phyloP scores from a whole-genome alignment of 176 grass and related monocot genomes.

The Eremochloa ophiuroides region DNA sequence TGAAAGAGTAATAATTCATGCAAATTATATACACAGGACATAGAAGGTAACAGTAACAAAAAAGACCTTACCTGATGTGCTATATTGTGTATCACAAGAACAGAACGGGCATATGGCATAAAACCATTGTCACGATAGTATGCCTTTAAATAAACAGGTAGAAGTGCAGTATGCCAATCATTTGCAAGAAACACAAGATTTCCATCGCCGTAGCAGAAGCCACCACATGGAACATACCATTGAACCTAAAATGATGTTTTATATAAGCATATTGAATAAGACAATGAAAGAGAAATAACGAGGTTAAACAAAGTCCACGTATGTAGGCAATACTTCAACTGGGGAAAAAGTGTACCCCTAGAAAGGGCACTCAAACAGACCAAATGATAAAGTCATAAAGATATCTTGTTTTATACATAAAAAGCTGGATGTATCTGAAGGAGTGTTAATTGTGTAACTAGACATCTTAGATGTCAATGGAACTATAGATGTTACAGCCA shows the following conservation, averaged over 20 bases:
- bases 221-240: constrained; percentile 93
- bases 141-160: constrained; percentile 93
- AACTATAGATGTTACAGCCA: neutral
- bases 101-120: constrained; percentile 77
- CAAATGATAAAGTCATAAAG: neutral
- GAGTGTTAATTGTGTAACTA: neutral
- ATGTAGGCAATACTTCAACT: neutral
- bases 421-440: neutral
- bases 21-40: constrained; percentile 4
- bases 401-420: neutral
- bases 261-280: constrained; percentile 9
- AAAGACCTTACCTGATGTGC: constrained; percentile 70
- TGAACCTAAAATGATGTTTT: constrained; percentile 58
- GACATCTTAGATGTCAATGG: neutral
- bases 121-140: constrained; percentile 81
- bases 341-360: neutral
- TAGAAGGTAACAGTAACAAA: neutral
- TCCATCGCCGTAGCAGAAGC: constrained; percentile 82
- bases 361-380: neutral
- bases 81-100: constrained; percentile 97
- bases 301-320: neutral
- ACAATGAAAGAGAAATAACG: neutral
- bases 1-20: neutral
- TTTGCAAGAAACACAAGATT: constrained; percentile 95
- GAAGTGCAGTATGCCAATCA: constrained; percentile 86